Base-by-base conservation (phyloP, 495 filamentous ascomycete genomes). In the Ramalina intermedia region DNA sequence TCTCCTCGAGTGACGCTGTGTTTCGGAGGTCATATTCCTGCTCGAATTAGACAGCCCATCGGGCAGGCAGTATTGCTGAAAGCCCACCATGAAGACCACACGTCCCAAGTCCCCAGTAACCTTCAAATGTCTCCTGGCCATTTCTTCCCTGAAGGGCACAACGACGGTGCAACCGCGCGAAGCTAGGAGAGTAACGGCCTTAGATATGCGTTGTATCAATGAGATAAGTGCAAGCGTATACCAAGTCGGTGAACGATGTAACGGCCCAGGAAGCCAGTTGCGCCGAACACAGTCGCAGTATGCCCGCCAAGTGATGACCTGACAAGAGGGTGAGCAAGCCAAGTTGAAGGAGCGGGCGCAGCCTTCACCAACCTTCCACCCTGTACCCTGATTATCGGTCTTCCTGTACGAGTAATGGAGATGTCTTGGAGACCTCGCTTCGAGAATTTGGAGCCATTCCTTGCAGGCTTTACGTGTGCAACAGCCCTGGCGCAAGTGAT, bases 191-290 rank as follows among this genome's bases (percentile, higher is more conserved):
- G 23, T 37, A 27, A 27, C 4, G 18, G 14, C 21, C 13, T 24
- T 16, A 20, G n/a, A 18, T 12, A 24, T 44, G 21, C 8, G 26
- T 20, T 6, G 16, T n/a, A 27, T 18, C 4, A 26, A 6, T 29
- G 14, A 27, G 21, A 13, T 4, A n/a, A 44, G 14, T 27, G 18
- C 37, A 2, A 23, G 17, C 33, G 39, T 75, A 55, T 75, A 94
- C 91, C 91, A 60, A 99, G 79, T 59, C 83, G 78, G 68, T 94
- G 93, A 59, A 96, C 91, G 66, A 99, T 93, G 66, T 99, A 99
- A 58, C 91, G 82, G 59, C 91, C 91, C 37, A 99, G 74, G 64
- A 93, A 88, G 54, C 91, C 91, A 38, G 90, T 94, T 53, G 93
- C 93, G 66, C 91, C 91, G 66, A 99, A 99, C 59, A 99, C 88